Percentiles rank a stretch among this genome's conserved stretches.
Evolutionary conservation across 2,329 filamentous ascomycete species (phyloP).

Genomic region (Fusarium papillatum): DNA sequence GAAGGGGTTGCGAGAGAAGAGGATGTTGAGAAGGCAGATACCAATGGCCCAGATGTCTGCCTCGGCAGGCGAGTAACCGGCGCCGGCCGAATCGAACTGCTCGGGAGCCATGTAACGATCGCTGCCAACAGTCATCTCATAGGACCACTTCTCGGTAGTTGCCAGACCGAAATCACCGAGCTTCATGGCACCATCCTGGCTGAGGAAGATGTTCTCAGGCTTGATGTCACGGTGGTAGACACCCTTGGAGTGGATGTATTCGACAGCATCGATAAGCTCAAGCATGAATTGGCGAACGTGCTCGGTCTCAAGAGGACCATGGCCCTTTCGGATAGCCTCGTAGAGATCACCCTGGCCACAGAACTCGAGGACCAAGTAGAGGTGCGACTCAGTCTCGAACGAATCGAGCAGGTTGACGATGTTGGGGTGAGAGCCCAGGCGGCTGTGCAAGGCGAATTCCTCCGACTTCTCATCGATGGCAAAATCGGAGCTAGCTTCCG

Average conservation of each 20-base stretch:
- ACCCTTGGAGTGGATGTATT: conserved; percentile 90
- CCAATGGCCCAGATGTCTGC: conserved; percentile 98
- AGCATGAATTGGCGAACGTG: conserved; percentile 99
- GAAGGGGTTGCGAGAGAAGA: conserved; percentile 98
- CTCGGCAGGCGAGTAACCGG: conserved; percentile 92
- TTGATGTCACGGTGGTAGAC: conserved; percentile 99
- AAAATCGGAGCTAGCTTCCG: conserved; percentile 72
- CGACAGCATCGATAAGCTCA: conserved; percentile 89
- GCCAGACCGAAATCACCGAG: conserved; percentile 96
- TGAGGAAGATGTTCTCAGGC: conserved; percentile 98
- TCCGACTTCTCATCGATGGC: conserved; percentile 87
- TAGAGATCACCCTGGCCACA: conserved; percentile 97
- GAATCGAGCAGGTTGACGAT: conserved; percentile 93
- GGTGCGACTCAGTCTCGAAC: conserved; percentile 92
- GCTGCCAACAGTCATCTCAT: conserved; percentile 94
- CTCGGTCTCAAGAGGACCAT: conserved; percentile 92
- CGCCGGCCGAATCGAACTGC: conserved; percentile 91
- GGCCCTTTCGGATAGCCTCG: conserved; percentile 92
- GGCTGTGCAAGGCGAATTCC: conserved; percentile 84
- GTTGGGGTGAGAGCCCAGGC: conserved; percentile 85
- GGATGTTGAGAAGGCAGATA: conserved; percentile 94
- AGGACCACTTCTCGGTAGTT: conserved; percentile 90
- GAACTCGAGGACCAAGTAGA: conserved; percentile 95
- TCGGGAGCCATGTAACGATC: conserved; percentile 99
- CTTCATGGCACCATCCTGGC: conserved; percentile 90